A percentile compares a stretch with the other conserved stretches of the same genome.
These are phyloP conservation scores for Trifolium dubium DNA, from an alignment of 306 rosid species.

Conservation along the genomic window DNA sequence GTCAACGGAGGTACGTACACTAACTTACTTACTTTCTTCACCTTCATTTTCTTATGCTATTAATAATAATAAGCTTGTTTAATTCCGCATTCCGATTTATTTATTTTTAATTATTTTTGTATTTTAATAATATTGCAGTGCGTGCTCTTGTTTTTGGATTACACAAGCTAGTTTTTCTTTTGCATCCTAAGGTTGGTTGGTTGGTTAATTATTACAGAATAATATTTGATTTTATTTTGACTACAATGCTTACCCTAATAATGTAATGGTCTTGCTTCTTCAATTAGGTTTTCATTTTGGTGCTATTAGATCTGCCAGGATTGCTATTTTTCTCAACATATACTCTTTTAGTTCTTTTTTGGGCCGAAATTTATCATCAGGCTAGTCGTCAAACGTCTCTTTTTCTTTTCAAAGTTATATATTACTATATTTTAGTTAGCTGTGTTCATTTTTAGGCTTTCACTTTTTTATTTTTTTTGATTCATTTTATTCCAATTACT, in stretches of 20 bases:
- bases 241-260: background rate
- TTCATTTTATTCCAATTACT: slow-evolving; percentile 25
- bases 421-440: background rate
- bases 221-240: no score
- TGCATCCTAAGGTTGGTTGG: slow-evolving; percentile 65
- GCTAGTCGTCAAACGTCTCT: slow-evolving; percentile 48
- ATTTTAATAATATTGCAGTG: slow-evolving; percentile 59
- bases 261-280: slow-evolving; percentile 45
- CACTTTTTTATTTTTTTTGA: background rate
- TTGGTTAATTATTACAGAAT: no score
- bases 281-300: slow-evolving; percentile 69
- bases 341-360: slow-evolving; percentile 90
- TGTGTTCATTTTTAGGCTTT: background rate
- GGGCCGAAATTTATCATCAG: slow-evolving; percentile 99
- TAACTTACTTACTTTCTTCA: background rate
- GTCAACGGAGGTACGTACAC: slow-evolving; percentile 93
- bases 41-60: background rate
- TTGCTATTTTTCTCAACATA: slow-evolving; percentile 89
- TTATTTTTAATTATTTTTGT: background rate
- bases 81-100: background rate
- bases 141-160: slow-evolving; percentile 93
- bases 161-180: slow-evolving; percentile 68
- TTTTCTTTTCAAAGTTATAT: slow-evolving; percentile 2
- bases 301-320: slow-evolving; percentile 84
- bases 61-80: background rate